A percentile compares a stretch with the other conserved stretches of the same genome.
Evolutionary conservation across 108 stramenopile genomes (phyloP).

Genomic region (Nitzschia palea): DNA sequence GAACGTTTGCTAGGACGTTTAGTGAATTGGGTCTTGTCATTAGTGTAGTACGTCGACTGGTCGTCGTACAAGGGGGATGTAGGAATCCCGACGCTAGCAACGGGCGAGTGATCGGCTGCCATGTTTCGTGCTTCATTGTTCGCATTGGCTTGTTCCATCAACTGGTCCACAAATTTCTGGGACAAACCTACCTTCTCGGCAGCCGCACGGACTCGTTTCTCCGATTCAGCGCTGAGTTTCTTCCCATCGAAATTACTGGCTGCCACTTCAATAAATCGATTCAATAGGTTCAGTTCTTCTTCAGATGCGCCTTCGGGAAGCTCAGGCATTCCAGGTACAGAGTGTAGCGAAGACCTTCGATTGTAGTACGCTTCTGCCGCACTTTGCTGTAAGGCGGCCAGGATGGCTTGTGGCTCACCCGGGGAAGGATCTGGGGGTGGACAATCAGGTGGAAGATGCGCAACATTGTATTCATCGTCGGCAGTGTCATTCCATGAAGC

Average conservation of each 20-base stretch:
- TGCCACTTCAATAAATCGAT: conserved; percentile 39
- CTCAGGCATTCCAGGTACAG: conserved; percentile 16
- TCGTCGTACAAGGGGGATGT: not conserved
- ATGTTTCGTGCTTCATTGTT: conserved; percentile 5
- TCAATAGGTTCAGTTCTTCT: conserved; percentile 34
- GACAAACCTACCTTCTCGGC: conserved; percentile 37
- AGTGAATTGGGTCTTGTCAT: conserved; percentile 3
- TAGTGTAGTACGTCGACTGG: conserved; percentile 6
- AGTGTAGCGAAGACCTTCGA: not conserved
- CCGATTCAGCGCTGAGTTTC: conserved; percentile 28
- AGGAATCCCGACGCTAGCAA: not conserved
- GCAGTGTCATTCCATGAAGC: not conserved
- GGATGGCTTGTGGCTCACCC: not conserved
- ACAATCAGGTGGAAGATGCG: not conserved
- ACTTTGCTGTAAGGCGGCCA: conserved; percentile 1
- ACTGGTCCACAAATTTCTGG: conserved; percentile 30
- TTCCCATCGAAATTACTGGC: conserved; percentile 32
- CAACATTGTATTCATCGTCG: not conserved
- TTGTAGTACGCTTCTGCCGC: not conserved
- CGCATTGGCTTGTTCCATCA: conserved; percentile 23
- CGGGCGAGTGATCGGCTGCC: not conserved
- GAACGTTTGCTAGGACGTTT: not conserved
- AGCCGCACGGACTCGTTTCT: conserved; percentile 32
- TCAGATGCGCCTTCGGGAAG: conserved; percentile 33
- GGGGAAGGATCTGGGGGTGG: not conserved